Evolutionary conservation across 129 eudicot species (phyloP), one percentile per base, ranked within the genome.

Genomic region (Lactuca saligna): DNA sequence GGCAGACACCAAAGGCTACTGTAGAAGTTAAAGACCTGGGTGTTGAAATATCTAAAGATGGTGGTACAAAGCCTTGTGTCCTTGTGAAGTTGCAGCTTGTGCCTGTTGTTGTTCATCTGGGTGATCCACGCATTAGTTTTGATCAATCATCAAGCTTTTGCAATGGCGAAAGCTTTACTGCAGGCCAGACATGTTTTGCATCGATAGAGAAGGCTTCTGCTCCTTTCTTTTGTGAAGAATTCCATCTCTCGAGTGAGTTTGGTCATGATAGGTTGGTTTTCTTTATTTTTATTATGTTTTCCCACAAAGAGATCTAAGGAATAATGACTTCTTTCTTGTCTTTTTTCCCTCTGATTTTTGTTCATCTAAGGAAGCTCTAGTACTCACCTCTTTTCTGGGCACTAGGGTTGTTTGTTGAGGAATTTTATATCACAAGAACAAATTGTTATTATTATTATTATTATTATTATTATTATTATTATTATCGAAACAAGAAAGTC

Each of bases 211-310:
- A 82, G 70, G 73, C 82, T 17, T 66, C 78, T 69, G 78, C 89
- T 79, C 91, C 97, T 74, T 86, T 93, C 77, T 70, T 75, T 78
- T 93, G 98, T 68, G 97, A 93, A 86, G 95, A 93, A 68, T 82
- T 93, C 34, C 80, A 89, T 57, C 81, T 93, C 81, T 80, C 88
- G 75, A 86, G 95, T 77, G 92, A 93, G 78, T 75, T 89, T 77
- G 96, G 92, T 73, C 97, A 89, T 78, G 82, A 79, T 63, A 93
- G 98, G 98, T 93, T 68, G 74, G 88, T 76, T 66, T 57, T 74
- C 59, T 61, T 57, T 57, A 16, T 64, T 39, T 61, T 46, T 32
- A 74, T 49, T 57, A 35, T 57, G 44, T 57, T 63, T 48, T 57
- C 25, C 55, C 32, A 6, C 51, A 57, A 65, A 56, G 50, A 56